phyloP scores from a whole-genome alignment of 345 rosid species.

The Aquilaria yunnanensis region DNA sequence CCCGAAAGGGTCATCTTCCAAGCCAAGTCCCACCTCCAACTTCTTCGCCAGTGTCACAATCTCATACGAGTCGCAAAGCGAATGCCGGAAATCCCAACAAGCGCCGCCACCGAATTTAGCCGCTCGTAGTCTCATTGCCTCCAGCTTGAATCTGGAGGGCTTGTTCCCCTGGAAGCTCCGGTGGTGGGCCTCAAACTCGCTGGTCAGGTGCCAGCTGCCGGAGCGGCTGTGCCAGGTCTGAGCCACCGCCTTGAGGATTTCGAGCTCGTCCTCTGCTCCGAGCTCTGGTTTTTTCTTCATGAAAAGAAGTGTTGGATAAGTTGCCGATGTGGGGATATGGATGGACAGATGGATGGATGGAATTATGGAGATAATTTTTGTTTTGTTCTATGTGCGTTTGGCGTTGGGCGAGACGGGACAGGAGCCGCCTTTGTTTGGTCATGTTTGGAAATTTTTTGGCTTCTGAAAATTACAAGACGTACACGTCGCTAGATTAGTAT shows the following conservation, averaged over 20 bases:
- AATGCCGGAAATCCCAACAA: conserved; percentile 64
- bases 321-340: too few species aligned
- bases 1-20: conserved; percentile 28
- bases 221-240: conserved; percentile 80
- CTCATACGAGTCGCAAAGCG: conserved; percentile 80
- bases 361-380: too few species aligned
- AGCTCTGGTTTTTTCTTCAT: conserved; percentile 32
- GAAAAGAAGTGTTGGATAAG: neutral
- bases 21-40: conserved; percentile 46
- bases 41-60: conserved; percentile 50
- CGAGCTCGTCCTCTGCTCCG: conserved; percentile 31
- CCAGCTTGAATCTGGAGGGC: conserved; percentile 71
- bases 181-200: conserved; percentile 47
- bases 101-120: conserved; percentile 5
- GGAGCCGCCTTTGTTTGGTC: too few species aligned
- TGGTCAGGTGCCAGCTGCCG: conserved; percentile 29
- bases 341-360: too few species aligned
- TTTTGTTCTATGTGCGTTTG: too few species aligned
- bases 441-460: too few species aligned
- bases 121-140: conserved; percentile 23
- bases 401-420: too few species aligned
- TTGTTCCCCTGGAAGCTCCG: conserved; percentile 28
- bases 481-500: too few species aligned
- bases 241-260: conserved; percentile 80
- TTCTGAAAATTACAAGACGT: too few species aligned